Percentiles rank a stretch among this genome's conserved stretches.
Conservation (phyloP, 805 yeast genomes). For the Metschnikowia baotianmanensis region DNA sequence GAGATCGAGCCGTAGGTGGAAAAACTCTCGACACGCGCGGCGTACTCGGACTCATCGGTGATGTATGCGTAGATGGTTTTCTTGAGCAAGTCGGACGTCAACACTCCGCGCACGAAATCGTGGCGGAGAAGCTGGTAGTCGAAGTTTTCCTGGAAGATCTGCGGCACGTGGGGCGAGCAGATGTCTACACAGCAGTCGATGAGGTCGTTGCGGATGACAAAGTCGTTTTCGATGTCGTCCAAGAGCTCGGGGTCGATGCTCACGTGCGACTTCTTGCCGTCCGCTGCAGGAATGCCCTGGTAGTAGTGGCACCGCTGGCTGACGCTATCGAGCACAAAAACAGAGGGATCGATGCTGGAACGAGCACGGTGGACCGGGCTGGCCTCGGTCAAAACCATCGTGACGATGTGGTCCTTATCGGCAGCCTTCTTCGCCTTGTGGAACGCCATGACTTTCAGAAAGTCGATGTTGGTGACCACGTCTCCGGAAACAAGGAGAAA, state of each 20-base stretch:
- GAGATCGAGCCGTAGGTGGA: conserved; percentile 89
- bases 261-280: conserved; percentile 38
- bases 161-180: conserved; percentile 92
- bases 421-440: conserved; percentile 68
- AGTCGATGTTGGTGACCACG: conserved; percentile 88
- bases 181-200: conserved; percentile 97
- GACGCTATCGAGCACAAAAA: conserved; percentile 73
- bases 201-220: conserved; percentile 82
- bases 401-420: conserved; percentile 90
- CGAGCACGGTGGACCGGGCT: conserved; percentile 82
- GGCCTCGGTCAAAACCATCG: conserved; percentile 89
- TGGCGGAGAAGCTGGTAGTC: conserved; percentile 85
- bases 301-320: conserved; percentile 80
- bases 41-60: conserved; percentile 70
- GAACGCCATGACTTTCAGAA: conserved; percentile 64
- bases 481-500: conserved; percentile 91
- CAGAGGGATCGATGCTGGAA: conserved; percentile 76
- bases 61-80: conserved; percentile 89
- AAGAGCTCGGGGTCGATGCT: conserved; percentile 81
- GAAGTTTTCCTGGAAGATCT: conserved; percentile 92
- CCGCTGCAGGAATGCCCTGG: conserved; percentile 66
- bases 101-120: conserved; percentile 88
- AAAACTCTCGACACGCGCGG: conserved; percentile 94
- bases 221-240: conserved; percentile 66
- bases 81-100: conserved; percentile 84